A percentile compares a stretch with the other conserved stretches of the same genome.
Conservation (phyloP, 1,139 yeast genomes). For the Geotrichum reessii region DNA sequence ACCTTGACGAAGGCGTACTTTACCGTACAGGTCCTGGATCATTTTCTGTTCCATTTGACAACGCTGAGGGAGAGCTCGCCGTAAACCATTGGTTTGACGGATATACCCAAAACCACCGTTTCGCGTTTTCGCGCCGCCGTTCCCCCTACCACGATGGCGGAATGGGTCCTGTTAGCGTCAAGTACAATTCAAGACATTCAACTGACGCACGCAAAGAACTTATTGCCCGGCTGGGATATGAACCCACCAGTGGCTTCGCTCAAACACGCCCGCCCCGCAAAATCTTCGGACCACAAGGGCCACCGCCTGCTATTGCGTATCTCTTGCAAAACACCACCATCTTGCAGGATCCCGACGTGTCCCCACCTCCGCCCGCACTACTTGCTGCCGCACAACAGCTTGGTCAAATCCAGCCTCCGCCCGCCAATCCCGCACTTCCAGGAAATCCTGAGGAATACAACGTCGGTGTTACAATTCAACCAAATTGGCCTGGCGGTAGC, state of each 20-base stretch:
- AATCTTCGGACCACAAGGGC: constrained; percentile 10
- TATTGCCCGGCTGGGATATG: constrained; percentile 13
- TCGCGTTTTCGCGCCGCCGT: constrained; percentile 9
- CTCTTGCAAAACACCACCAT: background rate
- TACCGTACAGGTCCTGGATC: constrained; percentile 17
- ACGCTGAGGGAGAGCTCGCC: constrained; percentile 2
- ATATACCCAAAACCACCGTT: constrained; percentile 21
- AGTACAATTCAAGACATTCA: constrained; percentile 20
- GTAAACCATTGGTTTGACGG: constrained; percentile 23
- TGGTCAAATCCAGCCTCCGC: background rate
- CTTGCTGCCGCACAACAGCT: constrained; percentile 2
- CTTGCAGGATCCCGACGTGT: constrained; percentile 4
- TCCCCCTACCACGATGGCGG: constrained; percentile 5
- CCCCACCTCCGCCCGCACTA: constrained; percentile 1
- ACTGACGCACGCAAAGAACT: constrained; percentile 17
- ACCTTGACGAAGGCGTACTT: constrained; percentile 6
- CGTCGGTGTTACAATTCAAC: constrained; percentile 21
- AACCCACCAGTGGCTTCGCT: constrained; percentile 12
- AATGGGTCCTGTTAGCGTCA: constrained; percentile 1
- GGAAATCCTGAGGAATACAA: constrained; percentile 10
- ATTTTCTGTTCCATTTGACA: constrained; percentile 4
- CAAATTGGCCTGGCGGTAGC: constrained; percentile 18
- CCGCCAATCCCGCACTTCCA: background rate
- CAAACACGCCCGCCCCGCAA: constrained; percentile 14
- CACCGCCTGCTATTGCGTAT: background rate